A percentile compares a stretch with the other conserved stretches of the same genome.
phyloP scores from a whole-genome alignment of 139 green algal species.

The Pleodorina starrii region DNA sequence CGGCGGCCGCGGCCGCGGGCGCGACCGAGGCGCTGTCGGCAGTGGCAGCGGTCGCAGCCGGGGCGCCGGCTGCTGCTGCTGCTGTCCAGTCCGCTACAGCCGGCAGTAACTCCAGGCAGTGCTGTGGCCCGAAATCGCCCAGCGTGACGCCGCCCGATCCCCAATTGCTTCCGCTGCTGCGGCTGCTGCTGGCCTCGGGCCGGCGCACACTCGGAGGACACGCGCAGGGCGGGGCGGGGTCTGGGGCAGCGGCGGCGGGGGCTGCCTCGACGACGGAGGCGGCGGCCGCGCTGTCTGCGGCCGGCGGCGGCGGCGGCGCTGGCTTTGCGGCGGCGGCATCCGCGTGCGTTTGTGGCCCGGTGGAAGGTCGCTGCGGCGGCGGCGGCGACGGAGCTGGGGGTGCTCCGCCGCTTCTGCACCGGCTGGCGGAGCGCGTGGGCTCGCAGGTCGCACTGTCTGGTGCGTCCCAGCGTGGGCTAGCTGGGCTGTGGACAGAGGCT shows the following conservation, averaged over 20 bases:
- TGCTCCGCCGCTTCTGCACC: neutral
- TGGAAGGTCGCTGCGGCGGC: neutral
- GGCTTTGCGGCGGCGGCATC: too few relatives aligned
- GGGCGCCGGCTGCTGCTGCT: neutral
- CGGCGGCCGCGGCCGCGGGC: neutral
- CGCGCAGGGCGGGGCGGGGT: neutral
- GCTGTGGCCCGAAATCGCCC: neutral
- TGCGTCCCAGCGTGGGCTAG: neutral
- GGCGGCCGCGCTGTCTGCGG: neutral
- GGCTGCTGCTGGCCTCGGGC: neutral
- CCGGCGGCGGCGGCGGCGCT: neutral
- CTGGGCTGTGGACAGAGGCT: neutral
- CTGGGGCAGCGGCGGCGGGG: neutral
- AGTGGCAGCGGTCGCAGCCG: neutral
- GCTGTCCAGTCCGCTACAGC: too few relatives aligned
- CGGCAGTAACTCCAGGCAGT: neutral
- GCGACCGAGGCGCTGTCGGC: too few relatives aligned
- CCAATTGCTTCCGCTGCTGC: neutral
- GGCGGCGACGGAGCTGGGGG: neutral
- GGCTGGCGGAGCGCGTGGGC: neutral
- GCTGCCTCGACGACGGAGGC: neutral
- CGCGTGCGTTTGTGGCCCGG: too few relatives aligned
- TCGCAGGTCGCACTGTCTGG: neutral
- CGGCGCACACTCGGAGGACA: neutral
- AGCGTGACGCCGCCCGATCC: slow-evolving; percentile 1